Conservation (phyloP, 202 grass and related monocot genomes). For the Digitaria exilis region DNA sequence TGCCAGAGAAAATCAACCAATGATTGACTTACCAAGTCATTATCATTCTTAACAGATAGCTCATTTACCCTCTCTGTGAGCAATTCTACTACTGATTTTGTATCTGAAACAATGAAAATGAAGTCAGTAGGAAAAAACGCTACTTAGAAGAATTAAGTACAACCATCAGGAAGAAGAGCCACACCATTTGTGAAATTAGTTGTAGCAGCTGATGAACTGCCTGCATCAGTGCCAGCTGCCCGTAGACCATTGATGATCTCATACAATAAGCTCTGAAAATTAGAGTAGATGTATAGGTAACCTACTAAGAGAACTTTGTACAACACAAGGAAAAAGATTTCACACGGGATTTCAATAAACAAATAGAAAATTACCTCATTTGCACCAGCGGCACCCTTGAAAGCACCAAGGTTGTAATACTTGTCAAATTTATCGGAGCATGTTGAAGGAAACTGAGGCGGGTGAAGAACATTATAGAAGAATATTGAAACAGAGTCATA, state of each 20-base stretch:
- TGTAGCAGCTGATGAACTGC: slow-evolving; percentile 83
- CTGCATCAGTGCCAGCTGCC: slow-evolving; percentile 63
- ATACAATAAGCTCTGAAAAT: slow-evolving; percentile 82
- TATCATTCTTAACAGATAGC: slow-evolving; percentile 68
- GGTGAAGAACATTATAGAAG: slow-evolving; percentile 92
- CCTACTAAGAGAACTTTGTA: neutral
- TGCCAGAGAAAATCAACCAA: slow-evolving; percentile 11
- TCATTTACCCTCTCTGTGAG: slow-evolving; percentile 87
- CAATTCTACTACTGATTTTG: slow-evolving; percentile 97
- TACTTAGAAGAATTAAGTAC: neutral
- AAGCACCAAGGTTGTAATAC: slow-evolving; percentile 72
- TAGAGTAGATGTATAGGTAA: slow-evolving; percentile 35
- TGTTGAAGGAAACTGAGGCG: slow-evolving; percentile 74
- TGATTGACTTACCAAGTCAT: slow-evolving; percentile 78
- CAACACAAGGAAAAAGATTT: slow-evolving; percentile 20
- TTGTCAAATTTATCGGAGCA: slow-evolving; percentile 87
- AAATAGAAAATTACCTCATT: slow-evolving; percentile 66
- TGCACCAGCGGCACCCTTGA: slow-evolving; percentile 68
- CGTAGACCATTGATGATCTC: slow-evolving; percentile 94
- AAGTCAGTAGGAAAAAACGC: slow-evolving; percentile 18
- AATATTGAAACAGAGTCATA: slow-evolving; percentile 99
- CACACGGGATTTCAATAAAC: slow-evolving; percentile 17
- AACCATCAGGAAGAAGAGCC: neutral
- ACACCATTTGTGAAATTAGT: slow-evolving; percentile 67
- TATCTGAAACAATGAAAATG: slow-evolving; percentile 59